Evolutionary conservation across 495 filamentous ascomycete genomes (phyloP), one percentile per base, ranked within the genome.

Genomic region (Recurvomyces mirabilis): DNA sequence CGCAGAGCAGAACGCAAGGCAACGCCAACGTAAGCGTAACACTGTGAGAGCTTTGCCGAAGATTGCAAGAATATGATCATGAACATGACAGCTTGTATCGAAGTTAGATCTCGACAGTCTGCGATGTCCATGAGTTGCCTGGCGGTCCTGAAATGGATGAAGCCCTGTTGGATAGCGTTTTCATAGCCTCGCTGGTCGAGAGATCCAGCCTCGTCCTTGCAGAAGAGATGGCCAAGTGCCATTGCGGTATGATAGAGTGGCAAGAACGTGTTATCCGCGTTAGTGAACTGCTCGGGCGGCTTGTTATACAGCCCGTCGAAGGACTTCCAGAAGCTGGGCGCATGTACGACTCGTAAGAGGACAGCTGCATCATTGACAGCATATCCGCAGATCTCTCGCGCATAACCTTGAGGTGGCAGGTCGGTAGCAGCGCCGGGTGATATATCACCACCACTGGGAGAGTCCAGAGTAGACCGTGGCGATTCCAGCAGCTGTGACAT

Each of bases 21-120:
- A 47, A 95, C 86, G 17, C 87, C 89, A 38, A 96, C 73, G 62
- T 91, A 93, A 0, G 87, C 83, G 60, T 94, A 95, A 60, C 89
- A 96, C 17, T 83, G 91, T 54, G 84, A 89, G 41, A 95, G 68
- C 55, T 91, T 87, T 5, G 87, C 84, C 13, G 91, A 87, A 0
- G 82, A 84, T 46, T 96, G 89, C 0, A 96, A 69, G 58, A 94
- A 96, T 1, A 94, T 65, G 31, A 94, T 82, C 82, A 94, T 93
- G 66, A 87, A 93, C 20, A 93, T 67, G 21, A 95, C 75, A 0
- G 83, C 81, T 58, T 96, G 88, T 13, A 96, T 68, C 2, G 86
- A 87, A 11, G 65, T 73, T 34, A 96, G 68, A 62, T 94, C 88
- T 47, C 87, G 76, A 51, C 87, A 93, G 53, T 94, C 86, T 3